Conservation (phyloP, 495 filamentous ascomycete species). For the Hypoxylon crocopeplum region DNA sequence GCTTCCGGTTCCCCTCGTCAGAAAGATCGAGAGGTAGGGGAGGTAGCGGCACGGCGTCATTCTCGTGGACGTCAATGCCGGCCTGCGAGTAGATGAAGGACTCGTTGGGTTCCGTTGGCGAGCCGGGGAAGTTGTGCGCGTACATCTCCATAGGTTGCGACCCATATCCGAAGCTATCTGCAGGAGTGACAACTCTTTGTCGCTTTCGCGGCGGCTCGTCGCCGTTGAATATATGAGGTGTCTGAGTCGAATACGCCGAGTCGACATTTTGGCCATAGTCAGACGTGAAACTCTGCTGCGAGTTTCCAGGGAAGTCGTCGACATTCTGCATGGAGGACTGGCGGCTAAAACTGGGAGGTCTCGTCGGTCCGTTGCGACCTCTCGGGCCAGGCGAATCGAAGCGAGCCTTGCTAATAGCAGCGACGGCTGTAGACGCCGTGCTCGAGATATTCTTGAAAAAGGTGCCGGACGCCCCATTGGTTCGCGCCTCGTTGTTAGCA, state of each 20-base stretch:
- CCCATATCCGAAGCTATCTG: conserved; percentile 55
- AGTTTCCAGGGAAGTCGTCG: conserved; percentile 53
- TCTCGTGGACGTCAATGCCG: conserved; percentile 52
- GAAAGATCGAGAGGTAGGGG: conserved; percentile 73
- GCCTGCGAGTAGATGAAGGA: conserved; percentile 78
- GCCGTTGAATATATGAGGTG: conserved; percentile 46
- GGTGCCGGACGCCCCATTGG: conserved; percentile 73
- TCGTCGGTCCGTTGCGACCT: conserved; percentile 54
- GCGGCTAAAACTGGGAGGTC: conserved; percentile 61
- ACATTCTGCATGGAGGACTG: conserved; percentile 68
- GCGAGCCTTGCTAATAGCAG: conserved; percentile 92
- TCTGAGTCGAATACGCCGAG: conserved; percentile 56
- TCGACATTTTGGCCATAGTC: conserved; percentile 55
- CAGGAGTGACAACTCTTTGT: conserved; percentile 53
- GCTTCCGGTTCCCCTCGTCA: conserved; percentile 73
- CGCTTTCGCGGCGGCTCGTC: conserved; percentile 92
- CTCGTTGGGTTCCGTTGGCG: conserved; percentile 86
- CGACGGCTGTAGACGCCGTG: conserved; percentile 88
- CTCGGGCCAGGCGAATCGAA: conserved; percentile 85
- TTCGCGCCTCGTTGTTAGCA: conserved; percentile 68
- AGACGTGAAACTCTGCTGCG: conserved; percentile 56
- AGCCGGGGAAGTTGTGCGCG: conserved; percentile 54
- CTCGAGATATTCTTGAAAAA: conserved; percentile 97
- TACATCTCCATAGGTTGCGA: conserved; percentile 61
- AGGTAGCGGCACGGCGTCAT: conserved; percentile 65